These are phyloP conservation scores for Penicillium sp. DNA, from an alignment of 2,329 filamentous ascomycete genomes.

Conservation along the genomic window DNA sequence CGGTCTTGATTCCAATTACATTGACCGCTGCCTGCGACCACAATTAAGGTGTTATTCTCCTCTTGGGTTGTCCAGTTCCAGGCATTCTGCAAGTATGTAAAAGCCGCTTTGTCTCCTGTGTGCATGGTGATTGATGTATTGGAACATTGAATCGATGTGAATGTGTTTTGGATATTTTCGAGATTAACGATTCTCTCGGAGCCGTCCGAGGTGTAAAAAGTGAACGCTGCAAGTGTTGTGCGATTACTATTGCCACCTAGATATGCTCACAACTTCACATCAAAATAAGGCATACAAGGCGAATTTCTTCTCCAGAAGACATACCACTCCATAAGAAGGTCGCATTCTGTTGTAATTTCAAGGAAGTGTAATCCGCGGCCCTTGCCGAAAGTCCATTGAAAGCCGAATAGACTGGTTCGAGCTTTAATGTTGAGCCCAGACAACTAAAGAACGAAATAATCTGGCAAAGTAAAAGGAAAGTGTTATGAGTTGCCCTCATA, in stretches of 20 bases:
- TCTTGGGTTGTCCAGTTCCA: conserved; percentile 22
- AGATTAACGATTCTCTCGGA: conserved; percentile 7
- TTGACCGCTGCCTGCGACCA: conserved; percentile 20
- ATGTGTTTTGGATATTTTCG: conserved; percentile 1
- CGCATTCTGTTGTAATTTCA: conserved; percentile 3
- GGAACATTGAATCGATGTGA: conserved; percentile 3
- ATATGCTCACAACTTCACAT: not conserved
- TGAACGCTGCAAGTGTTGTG: conserved; percentile 4
- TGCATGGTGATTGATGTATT: conserved; percentile 1
- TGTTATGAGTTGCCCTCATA: no score
- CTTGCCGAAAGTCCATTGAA: conserved; percentile 1
- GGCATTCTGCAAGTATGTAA: not conserved
- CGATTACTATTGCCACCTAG: not conserved
- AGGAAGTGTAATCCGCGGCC: not conserved
- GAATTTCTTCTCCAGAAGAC: no score
- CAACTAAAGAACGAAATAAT: not conserved
- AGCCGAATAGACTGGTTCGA: not conserved
- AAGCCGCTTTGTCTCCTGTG: not conserved
- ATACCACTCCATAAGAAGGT: conserved; percentile 10
- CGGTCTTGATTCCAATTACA: conserved; percentile 22
- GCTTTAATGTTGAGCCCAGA: conserved; percentile 1
- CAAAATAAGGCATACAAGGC: no score
- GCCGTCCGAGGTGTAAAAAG: not conserved
- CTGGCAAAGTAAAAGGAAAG: not conserved
- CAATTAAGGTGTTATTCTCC: conserved; percentile 17